Base-by-base conservation (phyloP, 441 rosid species). In the Populus hybrid region DNA sequence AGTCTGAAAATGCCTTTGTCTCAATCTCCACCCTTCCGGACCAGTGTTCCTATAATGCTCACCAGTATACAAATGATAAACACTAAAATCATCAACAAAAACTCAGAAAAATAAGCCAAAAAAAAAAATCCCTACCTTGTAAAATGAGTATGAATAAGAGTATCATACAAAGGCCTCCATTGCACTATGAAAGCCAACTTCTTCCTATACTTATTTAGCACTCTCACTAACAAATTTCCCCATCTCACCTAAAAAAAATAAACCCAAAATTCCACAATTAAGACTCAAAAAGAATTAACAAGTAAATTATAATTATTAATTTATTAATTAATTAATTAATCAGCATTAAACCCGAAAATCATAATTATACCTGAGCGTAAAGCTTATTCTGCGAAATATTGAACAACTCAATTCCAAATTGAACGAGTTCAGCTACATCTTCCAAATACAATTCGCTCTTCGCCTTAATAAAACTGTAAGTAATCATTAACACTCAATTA, bases 11-110 rank as follows among this genome's bases (percentile, higher is more conserved):
- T 97, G 99, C 34, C 97, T 85, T 75, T 97, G 99, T 86, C 98
- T 89, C 89, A 97, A 84, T 83, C 97, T 89, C 98, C 98, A 93
- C 71, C 99, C 99, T 82, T 97, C 98, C n/a, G 99, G 99, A 72
- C 99, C 98, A 73, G 92, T 93, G 84, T 90, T 94, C 90, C 99
- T 96, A 86, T 64, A 81, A 69, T 10, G 30, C 42, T 71, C n/a
- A 70, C 4, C 67, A 64, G 67, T 28, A 12, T 21, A 67, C 18
- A 28, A 18, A 68, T 68, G 11, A 5, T 42, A 42, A 75, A 50
- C 57, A 14, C 1, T n/a, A 68, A 16, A 68, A 6, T 67, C 35
- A 12, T 36, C 34, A 50, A 42, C 66, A 23, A 26, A 74, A 46
- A 68, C 35, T 30, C 24, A 42, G 40, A 75, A 53, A n/a, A n/a